Evolutionary conservation across 129 eudicot genomes (phyloP), one percentile per base, ranked within the genome.

Genomic region (Kitagawia praeruptora): DNA sequence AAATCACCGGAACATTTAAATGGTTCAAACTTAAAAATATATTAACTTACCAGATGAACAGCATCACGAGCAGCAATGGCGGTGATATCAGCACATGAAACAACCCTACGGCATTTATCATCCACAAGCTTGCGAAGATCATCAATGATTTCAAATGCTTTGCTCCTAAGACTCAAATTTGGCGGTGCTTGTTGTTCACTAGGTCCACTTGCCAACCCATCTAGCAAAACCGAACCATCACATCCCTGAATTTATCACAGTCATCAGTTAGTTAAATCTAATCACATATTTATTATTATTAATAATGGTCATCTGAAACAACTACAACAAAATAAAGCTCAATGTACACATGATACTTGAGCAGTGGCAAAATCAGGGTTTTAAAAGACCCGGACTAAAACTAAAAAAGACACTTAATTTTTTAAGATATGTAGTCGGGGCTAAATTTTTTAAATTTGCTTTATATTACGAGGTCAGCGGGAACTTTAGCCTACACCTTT

Each of bases 41-140:
- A 37, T 61, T 61, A 61, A 61, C 15, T 54, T 81, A 92, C 97
- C 83, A 92, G 70, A 85, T 79, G 88, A 85, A 92, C 92, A 27
- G 95, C 84, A 64, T 92, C 95, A 70, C 97, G 95, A 25, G 95
- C 91, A 8, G 95, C 92, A 37, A 92, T 53, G 37, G 91, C 88
- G 13, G 85, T 77, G 23, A 92, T 83, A 88, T 92, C 97, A 37
- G 97, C 69, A 58, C 97, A 92, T 21, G 95, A 92, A 31, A 92
- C 97, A 16, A 89, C 89, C 75, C 88, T 85, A 40, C 97, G 92
- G 25, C 97, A 89, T 75, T 82, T 79, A 5, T 78, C 66, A 21
- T 89, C 91, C 76, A 89, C 82, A 15, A 86, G 72, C 25, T 70
- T 54, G 8, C 95, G 86, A 6, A 92, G 91, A 79, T 92, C 97